Conservation (phyloP, 768 basidiomycete species). For the Tricholoma terreum region DNA sequence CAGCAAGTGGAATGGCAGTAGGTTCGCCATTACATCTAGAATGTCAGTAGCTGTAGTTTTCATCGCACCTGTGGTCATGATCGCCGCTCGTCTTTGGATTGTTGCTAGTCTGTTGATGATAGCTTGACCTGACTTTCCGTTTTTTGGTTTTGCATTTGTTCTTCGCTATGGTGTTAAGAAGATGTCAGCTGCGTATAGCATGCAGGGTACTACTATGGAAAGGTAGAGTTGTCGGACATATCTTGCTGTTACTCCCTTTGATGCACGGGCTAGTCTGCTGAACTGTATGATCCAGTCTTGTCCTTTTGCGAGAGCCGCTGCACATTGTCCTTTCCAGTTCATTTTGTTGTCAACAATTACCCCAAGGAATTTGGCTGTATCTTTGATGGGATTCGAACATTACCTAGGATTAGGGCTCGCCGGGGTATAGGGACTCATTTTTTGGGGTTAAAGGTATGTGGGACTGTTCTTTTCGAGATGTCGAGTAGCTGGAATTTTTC, state of each 20-base stretch:
- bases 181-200: slow-evolving; percentile 22
- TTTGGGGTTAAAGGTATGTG: slow-evolving; percentile 1
- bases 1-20: background rate
- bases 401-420: background rate
- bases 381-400: background rate
- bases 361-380: slow-evolving; percentile 25
- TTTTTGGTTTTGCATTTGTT: background rate
- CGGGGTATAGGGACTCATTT: background rate
- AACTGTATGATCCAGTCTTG: background rate
- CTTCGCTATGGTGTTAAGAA: slow-evolving; percentile 20
- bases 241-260: slow-evolving; percentile 12
- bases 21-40: slow-evolving; percentile 15
- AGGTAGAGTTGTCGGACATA: slow-evolving; percentile 22
- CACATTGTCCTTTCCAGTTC: slow-evolving; percentile 8
- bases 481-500: slow-evolving; percentile 18
- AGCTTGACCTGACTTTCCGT: slow-evolving; percentile 6
- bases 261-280: slow-evolving; percentile 8
- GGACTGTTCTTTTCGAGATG: slow-evolving; percentile 4
- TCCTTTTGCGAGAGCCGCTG: slow-evolving; percentile 7
- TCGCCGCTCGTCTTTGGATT: slow-evolving; percentile 17
- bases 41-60: slow-evolving; percentile 15
- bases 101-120: slow-evolving; percentile 10
- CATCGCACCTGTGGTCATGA: slow-evolving; percentile 22
- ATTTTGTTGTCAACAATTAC: slow-evolving; percentile 19
- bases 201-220: slow-evolving; percentile 22